Conservation (phyloP, 140 eudicot species). For the Flaveria floridana region DNA sequence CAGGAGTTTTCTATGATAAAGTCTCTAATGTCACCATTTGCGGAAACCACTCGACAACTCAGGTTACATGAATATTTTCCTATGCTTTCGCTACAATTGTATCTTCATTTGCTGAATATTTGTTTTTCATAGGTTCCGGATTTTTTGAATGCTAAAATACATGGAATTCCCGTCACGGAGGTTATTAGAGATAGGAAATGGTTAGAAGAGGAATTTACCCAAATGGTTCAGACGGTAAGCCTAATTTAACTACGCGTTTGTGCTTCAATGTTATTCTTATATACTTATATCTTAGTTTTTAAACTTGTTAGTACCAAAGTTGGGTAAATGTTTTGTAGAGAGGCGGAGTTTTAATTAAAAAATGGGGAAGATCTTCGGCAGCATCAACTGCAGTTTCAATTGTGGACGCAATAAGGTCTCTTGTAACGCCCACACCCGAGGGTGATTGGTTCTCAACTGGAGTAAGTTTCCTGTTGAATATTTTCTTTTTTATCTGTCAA, state of each 20-base stretch:
- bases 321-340: conserved; percentile 50
- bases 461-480: conserved; percentile 49
- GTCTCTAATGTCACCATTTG: conserved; percentile 95
- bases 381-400: conserved; percentile 98
- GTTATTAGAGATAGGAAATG: conserved; percentile 83
- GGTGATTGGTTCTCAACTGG: conserved; percentile 99
- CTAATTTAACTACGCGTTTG: not conserved
- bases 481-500: not conserved
- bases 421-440: conserved; percentile 86
- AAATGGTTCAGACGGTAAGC: conserved; percentile 76
- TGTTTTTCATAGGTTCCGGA: conserved; percentile 72
- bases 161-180: conserved; percentile 78
- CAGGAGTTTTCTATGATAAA: conserved; percentile 94
- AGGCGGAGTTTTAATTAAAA: conserved; percentile 85
- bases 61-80: conserved; percentile 39
- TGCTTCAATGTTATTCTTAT: not conserved
- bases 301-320: not conserved
- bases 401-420: conserved; percentile 89
- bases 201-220: conserved; percentile 94
- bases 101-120: not conserved
- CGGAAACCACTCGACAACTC: conserved; percentile 99
- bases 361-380: conserved; percentile 99
- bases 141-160: conserved; percentile 80
- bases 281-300: not conserved
- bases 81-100: too few relatives aligned